Evolutionary conservation across 495 filamentous ascomycete genomes (phyloP), one percentile per base, ranked within the genome.

Genomic region (Aspergillus incahuasiensis): DNA sequence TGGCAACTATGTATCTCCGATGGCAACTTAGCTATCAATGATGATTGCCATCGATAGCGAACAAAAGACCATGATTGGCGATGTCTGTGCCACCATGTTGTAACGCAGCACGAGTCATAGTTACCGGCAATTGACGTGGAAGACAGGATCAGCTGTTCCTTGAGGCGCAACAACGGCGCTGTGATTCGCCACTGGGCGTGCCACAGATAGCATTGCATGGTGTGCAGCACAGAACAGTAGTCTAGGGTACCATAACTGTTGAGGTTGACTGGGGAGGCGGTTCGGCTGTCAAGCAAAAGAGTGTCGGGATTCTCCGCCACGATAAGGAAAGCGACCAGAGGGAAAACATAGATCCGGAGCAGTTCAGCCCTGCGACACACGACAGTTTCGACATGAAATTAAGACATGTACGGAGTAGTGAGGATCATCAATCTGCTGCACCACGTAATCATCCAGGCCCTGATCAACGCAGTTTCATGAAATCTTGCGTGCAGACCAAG

Each of bases 111-210:
- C 24, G 45, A 32, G 45, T 32, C 46, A 49, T 48, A 11, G 12
- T 35, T 35, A 49, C 38, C 19, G 15, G 28, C 46, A 21, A 49
- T 48, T 44, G 41, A 44, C 41, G 41, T 44, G 41, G 20, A 44
- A 20, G 11, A 22, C 16, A 20, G 41, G 20, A 24, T n/a, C 41
- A 44, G 12, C 41, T 21, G 41, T 44, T 44, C 18, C 16, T 20
- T 13, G 41, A 44, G 41, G 41, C 41, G 41, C 19, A 21, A 44
- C 21, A 11, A 13, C 9, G 19, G 12, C 41, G 41, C 41, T 44
- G 20, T 24, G 19, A 44, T 44, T 44, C 21, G 41, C 18, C 2
- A 20, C 18, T 24, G 32, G 13, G 13, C 2, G 6, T 15, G 6
- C 32, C 32, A 15, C 32, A 15, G 32, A 35, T 35, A 35, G 32